Base-by-base conservation (phyloP, 116 monocot species). In the Cymodocea nodosa region DNA sequence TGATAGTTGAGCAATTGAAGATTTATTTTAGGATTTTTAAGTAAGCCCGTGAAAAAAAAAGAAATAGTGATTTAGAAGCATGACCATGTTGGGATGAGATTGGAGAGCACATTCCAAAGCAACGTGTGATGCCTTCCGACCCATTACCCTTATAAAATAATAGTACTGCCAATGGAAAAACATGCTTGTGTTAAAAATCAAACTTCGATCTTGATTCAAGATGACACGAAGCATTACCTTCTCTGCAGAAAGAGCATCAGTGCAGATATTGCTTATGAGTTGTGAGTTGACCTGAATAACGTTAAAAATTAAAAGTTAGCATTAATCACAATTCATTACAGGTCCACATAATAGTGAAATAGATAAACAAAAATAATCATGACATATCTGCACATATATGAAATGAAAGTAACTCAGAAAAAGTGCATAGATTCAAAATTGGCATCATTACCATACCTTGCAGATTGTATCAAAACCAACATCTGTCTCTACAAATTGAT, bases 191-290 rank as follows among this genome's bases (percentile, higher is more conserved):
- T n/a, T 14, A 17, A 20, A 64, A 12, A 22, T 40, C 37, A 6
- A 63, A 63, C 8, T n/a, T 23, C 9, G 25, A 3, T 60, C 3
- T 15, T 15, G n/a, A 24, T 23, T 60, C 15, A 23, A 60, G 35
- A 25, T 60, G 11, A 24, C 48, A 12, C 66, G 24, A 56, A 11
- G 64, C 48, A 20, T 74, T 30, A 95, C 95, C 95, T 95, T 95
- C 52, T 85, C 90, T 50, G 95, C 90, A 55, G 95, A 95, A 24
- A 95, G 87, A 63, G 95, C 95, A 85, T 95, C 95, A 14, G 81
- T 85, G 68, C 95, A 95, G 44, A 83, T 79, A 76, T 95, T 95
- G 79, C 95, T 90, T 63, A 95, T 90, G 35, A 95, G 83, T 64
- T 95, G 95, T 19, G 95, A 90, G 59, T 90, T 95, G 25, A 90